phyloP scores from a whole-genome alignment of 2,329 filamentous ascomycete genomes.

The Exophiala sideris region DNA sequence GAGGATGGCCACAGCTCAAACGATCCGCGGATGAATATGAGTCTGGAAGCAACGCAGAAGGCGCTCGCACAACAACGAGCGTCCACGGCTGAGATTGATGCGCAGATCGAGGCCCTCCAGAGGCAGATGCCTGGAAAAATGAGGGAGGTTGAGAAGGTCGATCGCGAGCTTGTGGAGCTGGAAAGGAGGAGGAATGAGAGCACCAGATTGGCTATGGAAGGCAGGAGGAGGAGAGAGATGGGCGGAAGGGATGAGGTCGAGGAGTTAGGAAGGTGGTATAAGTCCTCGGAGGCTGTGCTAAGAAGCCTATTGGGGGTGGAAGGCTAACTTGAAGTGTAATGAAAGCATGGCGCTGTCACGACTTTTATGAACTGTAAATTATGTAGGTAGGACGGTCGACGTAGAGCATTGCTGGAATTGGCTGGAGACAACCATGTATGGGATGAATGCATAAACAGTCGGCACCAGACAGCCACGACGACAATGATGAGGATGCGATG shows the following conservation, averaged over 20 bases:
- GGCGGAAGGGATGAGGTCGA: conserved; percentile 47
- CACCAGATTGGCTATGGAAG: conserved; percentile 47
- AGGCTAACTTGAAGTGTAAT: conserved; percentile 17
- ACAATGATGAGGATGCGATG: no score
- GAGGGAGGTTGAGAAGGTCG: conserved; percentile 43
- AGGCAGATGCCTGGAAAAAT: conserved; percentile 43
- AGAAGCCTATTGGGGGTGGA: conserved; percentile 39
- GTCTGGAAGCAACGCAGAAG: conserved; percentile 36
- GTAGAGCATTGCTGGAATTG: neutral
- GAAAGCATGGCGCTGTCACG: no score
- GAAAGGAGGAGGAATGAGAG: conserved; percentile 45
- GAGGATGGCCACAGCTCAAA: neutral
- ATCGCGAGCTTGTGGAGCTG: conserved; percentile 42
- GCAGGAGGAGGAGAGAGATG: conserved; percentile 40
- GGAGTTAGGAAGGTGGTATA: conserved; percentile 47
- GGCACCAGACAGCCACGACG: no score
- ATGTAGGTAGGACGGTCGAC: no score
- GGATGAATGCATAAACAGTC: no score
- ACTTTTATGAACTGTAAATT: no score
- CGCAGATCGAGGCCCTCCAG: conserved; percentile 42
- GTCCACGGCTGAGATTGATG: conserved; percentile 41
- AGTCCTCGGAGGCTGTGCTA: conserved; percentile 39
- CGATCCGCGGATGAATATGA: conserved; percentile 23
- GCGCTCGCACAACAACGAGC: conserved; percentile 40
- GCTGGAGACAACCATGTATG: no score